These are phyloP conservation scores for Aethionema arabicum DNA, from an alignment of 345 rosid species.

Conservation along the genomic window DNA sequence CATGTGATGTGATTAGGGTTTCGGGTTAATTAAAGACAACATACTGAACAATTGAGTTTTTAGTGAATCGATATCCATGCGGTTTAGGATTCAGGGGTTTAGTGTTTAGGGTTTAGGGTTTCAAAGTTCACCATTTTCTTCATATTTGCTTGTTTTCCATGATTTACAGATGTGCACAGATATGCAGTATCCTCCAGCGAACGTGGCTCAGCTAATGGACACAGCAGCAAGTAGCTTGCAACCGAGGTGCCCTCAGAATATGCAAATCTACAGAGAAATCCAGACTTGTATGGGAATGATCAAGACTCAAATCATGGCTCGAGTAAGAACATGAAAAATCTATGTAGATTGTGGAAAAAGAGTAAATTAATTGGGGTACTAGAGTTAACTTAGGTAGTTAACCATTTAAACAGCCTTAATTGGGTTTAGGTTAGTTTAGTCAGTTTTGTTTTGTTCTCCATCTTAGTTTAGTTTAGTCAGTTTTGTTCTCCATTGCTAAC, in stretches of 20 bases:
- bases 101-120: background rate
- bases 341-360: background rate
- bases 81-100: too few species aligned
- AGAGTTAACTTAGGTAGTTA: too few species aligned
- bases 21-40: too few species aligned
- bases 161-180: slow-evolving; percentile 70
- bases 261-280: slow-evolving; percentile 75
- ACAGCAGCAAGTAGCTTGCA: slow-evolving; percentile 72
- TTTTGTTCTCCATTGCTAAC: too few species aligned
- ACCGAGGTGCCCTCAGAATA: slow-evolving; percentile 77
- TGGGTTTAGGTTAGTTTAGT: too few species aligned
- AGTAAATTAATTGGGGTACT: too few species aligned
- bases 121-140: background rate
- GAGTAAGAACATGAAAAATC: slow-evolving; percentile 50
- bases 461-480: too few species aligned
- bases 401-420: too few species aligned
- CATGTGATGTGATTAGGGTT: too few species aligned
- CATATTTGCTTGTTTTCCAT: background rate
- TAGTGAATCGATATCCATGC: too few species aligned
- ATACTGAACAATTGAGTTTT: too few species aligned
- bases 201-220: slow-evolving; percentile 88
- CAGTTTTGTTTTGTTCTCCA: too few species aligned
- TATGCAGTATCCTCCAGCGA: slow-evolving; percentile 74
- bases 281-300: slow-evolving; percentile 90
- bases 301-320: slow-evolving; percentile 82